A percentile compares a stretch with the other conserved stretches of the same genome.
Evolutionary conservation across 352 stramenopile genomes (phyloP).

Genomic region (Phytophthora quininea): DNA sequence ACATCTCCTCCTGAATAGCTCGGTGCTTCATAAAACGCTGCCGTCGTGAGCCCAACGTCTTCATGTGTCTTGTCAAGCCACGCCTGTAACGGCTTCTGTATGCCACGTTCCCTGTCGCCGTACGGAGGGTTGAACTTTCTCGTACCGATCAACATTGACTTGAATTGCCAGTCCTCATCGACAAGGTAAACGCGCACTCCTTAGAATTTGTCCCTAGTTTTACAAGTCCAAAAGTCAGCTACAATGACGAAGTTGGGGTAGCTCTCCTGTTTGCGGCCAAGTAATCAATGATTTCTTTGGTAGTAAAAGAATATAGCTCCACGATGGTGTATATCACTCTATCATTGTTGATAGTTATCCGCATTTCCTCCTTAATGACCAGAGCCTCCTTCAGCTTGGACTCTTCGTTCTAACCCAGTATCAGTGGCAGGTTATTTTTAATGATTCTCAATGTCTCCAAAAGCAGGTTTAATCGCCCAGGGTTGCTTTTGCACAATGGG

Average conservation of each 20-base stretch:
- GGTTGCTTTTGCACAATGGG: background rate
- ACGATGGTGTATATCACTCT: background rate
- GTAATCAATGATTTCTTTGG: background rate
- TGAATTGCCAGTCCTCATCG: conserved; percentile 3
- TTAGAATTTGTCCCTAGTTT: conserved; percentile 2
- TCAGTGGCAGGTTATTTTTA: conserved; percentile 5
- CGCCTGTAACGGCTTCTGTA: background rate
- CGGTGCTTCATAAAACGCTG: background rate
- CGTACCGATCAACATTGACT: conserved; percentile 7
- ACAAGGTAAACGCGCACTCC: conserved; percentile 6
- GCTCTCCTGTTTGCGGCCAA: background rate
- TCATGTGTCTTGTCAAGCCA: conserved; percentile 1
- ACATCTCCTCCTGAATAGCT: conserved; percentile 1
- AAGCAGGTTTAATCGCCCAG: conserved; percentile 1
- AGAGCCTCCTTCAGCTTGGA: background rate
- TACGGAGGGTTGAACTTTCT: conserved; percentile 1
- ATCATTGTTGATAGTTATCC: conserved; percentile 1
- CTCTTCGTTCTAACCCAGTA: conserved; percentile 6
- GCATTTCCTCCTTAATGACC: background rate
- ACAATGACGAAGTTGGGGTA: conserved; percentile 4
- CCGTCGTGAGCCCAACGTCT: conserved; percentile 1
- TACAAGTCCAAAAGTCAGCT: conserved; percentile 3
- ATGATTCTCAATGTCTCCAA: conserved; percentile 13
- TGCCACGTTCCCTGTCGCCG: conserved; percentile 7
- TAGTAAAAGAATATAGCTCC: conserved; percentile 3